Percentiles rank a stretch among this genome's conserved stretches.
phyloP scores from a whole-genome alignment of 352 stramenopile species.

The Phytophthora lateralis region DNA sequence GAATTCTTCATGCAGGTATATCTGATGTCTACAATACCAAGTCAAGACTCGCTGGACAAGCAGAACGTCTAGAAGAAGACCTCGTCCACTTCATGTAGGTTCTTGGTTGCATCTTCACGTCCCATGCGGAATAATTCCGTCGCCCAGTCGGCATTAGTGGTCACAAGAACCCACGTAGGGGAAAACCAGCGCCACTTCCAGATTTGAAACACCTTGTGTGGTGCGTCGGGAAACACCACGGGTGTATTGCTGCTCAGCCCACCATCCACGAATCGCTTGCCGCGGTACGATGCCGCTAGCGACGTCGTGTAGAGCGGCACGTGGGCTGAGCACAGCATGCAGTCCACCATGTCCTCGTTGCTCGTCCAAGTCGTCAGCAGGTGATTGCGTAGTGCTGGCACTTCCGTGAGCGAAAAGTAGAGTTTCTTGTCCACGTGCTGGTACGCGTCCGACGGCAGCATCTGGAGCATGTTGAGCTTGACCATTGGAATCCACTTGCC shows the following conservation, averaged over 20 bases:
- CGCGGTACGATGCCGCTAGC: constrained; percentile 64
- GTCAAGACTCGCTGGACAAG: background rate
- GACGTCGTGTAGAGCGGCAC: constrained; percentile 79
- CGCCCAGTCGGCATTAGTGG: constrained; percentile 76
- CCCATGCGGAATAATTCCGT: constrained; percentile 79
- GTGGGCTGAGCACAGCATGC: constrained; percentile 78
- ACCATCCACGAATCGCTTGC: constrained; percentile 76
- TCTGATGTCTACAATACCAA: background rate
- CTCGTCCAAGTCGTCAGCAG: constrained; percentile 70
- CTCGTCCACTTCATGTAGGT: constrained; percentile 72
- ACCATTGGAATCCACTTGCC: constrained; percentile 85
- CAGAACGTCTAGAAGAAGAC: constrained; percentile 46
- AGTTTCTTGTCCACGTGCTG: constrained; percentile 63
- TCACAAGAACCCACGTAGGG: constrained; percentile 79
- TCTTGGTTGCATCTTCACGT: constrained; percentile 67
- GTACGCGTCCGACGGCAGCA: constrained; percentile 72
- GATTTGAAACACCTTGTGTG: constrained; percentile 85
- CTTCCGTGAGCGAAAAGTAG: constrained; percentile 81
- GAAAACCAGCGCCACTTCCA: constrained; percentile 84
- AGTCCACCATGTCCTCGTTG: constrained; percentile 86
- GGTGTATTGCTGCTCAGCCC: constrained; percentile 77
- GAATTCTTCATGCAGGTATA: background rate
- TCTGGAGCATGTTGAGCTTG: constrained; percentile 63
- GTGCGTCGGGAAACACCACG: constrained; percentile 52
- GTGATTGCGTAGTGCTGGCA: constrained; percentile 71